Evolutionary conservation across 192 early-diverging fungal genomes (phyloP).

Genomic region (Oehlia diaphana): DNA sequence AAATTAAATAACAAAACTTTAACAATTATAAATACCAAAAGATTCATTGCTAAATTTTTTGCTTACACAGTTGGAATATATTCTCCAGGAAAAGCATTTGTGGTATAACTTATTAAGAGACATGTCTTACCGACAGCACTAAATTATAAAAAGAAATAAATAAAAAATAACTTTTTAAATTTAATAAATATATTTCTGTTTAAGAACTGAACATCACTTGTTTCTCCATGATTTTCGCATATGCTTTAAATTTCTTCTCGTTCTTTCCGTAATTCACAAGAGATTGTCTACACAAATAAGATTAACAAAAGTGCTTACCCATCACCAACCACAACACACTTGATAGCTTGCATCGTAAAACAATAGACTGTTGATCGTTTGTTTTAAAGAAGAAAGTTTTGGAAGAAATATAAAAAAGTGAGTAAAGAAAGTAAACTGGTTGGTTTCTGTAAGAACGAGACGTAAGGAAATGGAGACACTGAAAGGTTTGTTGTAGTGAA

Average conservation of each 20-base stretch:
- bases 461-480: background rate
- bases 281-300: background rate
- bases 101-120: constrained; percentile 96
- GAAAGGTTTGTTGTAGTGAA: background rate
- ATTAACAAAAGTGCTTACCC: constrained; percentile 50
- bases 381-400: background rate
- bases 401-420: background rate
- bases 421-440: background rate
- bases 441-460: background rate
- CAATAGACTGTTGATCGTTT: background rate
- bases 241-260: background rate
- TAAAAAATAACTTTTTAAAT: background rate
- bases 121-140: constrained; percentile 97
- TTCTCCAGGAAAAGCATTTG: constrained; percentile 99
- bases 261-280: background rate
- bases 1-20: background rate
- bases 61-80: constrained; percentile 99
- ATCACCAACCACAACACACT: constrained; percentile 89
- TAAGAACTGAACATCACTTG: background rate
- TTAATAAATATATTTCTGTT: background rate
- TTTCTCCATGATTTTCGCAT: background rate
- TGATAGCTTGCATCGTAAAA: constrained; percentile 80
- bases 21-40: background rate
- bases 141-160: constrained; percentile 4
- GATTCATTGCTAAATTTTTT: background rate